phyloP scores from a whole-genome alignment of 768 basidiomycete species.

The Russula sp. region DNA sequence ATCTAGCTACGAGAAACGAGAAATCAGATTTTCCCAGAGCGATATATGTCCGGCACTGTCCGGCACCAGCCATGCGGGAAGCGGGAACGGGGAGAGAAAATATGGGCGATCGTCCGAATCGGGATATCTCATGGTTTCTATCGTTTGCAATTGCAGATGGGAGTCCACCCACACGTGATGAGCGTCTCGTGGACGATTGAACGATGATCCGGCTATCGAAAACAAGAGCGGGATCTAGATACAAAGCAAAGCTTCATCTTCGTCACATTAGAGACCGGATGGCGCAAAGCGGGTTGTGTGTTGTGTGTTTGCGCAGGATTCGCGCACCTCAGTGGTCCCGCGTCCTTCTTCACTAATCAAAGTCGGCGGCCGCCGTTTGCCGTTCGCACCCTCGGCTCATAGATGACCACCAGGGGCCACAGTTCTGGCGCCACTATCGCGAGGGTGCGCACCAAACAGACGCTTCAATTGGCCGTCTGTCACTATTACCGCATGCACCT shows the following conservation, averaged over 20 bases:
- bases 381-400: neutral
- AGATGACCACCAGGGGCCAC: neutral
- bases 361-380: neutral
- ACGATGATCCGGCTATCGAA: constrained; percentile 1
- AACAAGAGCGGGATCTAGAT: constrained; percentile 7
- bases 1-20: neutral
- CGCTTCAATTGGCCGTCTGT: no score
- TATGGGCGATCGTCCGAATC: neutral
- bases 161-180: neutral
- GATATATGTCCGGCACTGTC: neutral
- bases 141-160: no score
- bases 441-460: neutral
- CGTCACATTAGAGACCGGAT: neutral
- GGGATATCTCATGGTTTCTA: neutral
- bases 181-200: neutral
- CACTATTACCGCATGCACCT: no score
- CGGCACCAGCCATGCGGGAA: neutral
- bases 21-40: neutral
- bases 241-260: neutral
- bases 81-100: neutral
- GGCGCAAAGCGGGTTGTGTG: neutral
- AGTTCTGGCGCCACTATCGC: neutral
- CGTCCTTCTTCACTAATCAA: neutral
- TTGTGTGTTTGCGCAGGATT: neutral
- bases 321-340: neutral